Evolutionary conservation across 768 basidiomycete species (phyloP), one percentile per base, ranked within the genome.

Genomic region (Rhizopogon roseolus): DNA sequence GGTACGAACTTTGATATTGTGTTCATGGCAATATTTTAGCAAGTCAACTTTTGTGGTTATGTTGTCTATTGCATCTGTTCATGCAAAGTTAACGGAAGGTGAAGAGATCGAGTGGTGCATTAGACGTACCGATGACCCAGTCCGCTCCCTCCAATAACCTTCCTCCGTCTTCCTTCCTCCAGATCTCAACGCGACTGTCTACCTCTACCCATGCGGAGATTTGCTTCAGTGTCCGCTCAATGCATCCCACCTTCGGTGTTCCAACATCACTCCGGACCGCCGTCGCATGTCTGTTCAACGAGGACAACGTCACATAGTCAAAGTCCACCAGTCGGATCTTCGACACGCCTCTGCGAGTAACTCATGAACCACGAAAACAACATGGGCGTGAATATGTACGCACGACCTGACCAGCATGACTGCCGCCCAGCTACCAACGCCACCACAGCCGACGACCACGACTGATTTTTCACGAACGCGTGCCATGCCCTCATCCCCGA

Each of bases 41-140:
- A 98, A 76, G 62, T 98, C 95, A 10, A 97, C 93, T 67, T 99
- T 98, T 0, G 96, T 96, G 44, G 89, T 81, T 57, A 98, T 96
- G 64, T 99, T 98, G 71, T 98, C 96, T 55, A 98, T 99, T 5
- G 94, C 94, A 69, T 99, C 96, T 84, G 62, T 5, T 36, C 13
- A 48, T 6, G 51, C n/a, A 8, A 25, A 50, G 48, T 58, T 32
- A 44, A 10, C 42, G 56, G 17, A 41, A 29, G 40, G 52, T 55
- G 39, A 64, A 51, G 53, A 50, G 34, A 52, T 34, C 11, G 9
- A 50, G 22, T 27, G 51, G 34, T 45, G 41, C 4, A 46, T 34
- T 6, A 32, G 17, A 61, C 81, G 53, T 55, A 90, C 90, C 90
- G 58, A 99, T 81, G 19, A 98, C 96, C 91, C 94, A 99, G 63